A percentile compares a stretch with the other conserved stretches of the same genome.
These are phyloP conservation scores for Ascomycota sp. DNA, from an alignment of 2,329 filamentous ascomycete genomes.

Conservation along the genomic window DNA sequence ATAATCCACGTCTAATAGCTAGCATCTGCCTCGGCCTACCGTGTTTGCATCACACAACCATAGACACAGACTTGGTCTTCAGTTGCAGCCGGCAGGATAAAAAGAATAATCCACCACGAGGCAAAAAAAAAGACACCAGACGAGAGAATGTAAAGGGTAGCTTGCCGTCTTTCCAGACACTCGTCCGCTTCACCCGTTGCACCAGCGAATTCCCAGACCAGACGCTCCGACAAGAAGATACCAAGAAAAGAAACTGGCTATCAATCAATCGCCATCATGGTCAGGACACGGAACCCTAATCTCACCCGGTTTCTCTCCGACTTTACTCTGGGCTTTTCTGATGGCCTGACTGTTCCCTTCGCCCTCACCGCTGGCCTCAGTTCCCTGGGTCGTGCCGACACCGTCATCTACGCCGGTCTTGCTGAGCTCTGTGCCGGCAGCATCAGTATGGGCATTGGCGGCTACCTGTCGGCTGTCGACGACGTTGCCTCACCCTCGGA, in stretches of 20 bases:
- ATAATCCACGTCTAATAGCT: no score
- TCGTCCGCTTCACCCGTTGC: not conserved
- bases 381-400: conserved; percentile 33
- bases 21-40: no score
- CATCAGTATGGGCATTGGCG: conserved; percentile 53
- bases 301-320: conserved; percentile 29
- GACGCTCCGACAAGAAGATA: not conserved
- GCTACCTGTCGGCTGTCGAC: conserved; percentile 37
- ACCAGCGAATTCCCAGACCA: no score
- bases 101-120: no score
- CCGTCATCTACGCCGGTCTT: conserved; percentile 44
- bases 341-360: conserved; percentile 55
- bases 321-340: conserved; percentile 50
- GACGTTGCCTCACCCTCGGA: conserved; percentile 5
- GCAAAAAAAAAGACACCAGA: no score
- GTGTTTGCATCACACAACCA: no score
- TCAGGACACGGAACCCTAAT: conserved; percentile 7
- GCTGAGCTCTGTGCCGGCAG: conserved; percentile 49
- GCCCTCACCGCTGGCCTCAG: conserved; percentile 49
- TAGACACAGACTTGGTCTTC: no score
- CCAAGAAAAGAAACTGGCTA: not conserved
- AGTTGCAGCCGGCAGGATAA: no score
- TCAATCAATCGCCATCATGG: conserved; percentile 3
- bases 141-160: no score
- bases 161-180: not conserved